Conservation (phyloP, 257 asterid species). For the Gardenia jasminoides region DNA sequence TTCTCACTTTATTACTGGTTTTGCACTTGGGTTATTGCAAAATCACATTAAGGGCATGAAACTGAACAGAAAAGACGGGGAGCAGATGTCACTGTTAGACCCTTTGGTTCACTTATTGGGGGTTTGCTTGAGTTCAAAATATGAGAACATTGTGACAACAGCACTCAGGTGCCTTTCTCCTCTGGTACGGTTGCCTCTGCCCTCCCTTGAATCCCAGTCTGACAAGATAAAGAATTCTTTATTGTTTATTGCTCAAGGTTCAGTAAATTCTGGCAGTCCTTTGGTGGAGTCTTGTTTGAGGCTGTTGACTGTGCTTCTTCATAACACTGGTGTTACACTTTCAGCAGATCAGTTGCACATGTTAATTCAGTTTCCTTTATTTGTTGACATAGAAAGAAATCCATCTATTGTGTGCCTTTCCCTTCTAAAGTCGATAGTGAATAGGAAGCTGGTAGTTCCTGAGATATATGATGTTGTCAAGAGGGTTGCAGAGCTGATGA, state of each 20-base stretch:
- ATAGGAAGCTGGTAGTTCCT: slow-evolving; percentile 67
- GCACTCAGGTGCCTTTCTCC: slow-evolving; percentile 71
- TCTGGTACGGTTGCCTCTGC: slow-evolving; percentile 70
- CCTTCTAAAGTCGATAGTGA: slow-evolving; percentile 74
- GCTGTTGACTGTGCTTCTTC: slow-evolving; percentile 68
- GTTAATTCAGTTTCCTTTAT: slow-evolving; percentile 80
- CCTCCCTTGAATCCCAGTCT: slow-evolving; percentile 65
- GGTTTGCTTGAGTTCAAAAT: slow-evolving; percentile 72
- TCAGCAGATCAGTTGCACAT: slow-evolving; percentile 73
- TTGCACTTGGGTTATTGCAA: slow-evolving; percentile 76
- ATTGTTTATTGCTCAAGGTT: slow-evolving; percentile 73
- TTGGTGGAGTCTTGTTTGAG: slow-evolving; percentile 76
- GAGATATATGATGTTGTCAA: slow-evolving; percentile 76
- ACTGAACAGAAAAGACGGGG: slow-evolving; percentile 45
- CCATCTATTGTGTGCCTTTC: slow-evolving; percentile 79
- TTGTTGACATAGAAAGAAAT: slow-evolving; percentile 77
- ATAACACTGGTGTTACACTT: slow-evolving; percentile 63
- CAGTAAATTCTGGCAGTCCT: slow-evolving; percentile 56
- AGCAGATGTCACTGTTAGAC: slow-evolving; percentile 59
- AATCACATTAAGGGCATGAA: slow-evolving; percentile 61
- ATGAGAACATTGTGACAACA: slow-evolving; percentile 60
- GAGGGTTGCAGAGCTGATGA: slow-evolving; percentile 77
- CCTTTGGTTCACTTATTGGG: slow-evolving; percentile 66
- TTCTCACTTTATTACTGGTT: slow-evolving; percentile 68
- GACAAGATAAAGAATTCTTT: slow-evolving; percentile 71